Base-by-base conservation (phyloP, 2,329 filamentous ascomycete genomes). In the Bretziella fagacearum region DNA sequence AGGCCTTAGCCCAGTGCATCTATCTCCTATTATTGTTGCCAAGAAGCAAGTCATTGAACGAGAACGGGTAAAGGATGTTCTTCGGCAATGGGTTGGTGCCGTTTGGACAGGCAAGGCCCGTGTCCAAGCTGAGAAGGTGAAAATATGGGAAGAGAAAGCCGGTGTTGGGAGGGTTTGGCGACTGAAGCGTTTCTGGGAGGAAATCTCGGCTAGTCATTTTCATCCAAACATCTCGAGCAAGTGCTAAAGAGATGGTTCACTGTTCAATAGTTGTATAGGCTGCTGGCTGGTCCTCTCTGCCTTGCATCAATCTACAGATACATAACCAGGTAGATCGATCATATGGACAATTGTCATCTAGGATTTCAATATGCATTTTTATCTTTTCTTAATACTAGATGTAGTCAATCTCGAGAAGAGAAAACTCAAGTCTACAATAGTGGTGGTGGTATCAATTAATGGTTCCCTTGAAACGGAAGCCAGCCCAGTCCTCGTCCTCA, bases 171-270 rank as follows among this genome's bases (percentile, higher is more conserved):
- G 71, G 35, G 77, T 81, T 5, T 74, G 76, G 68, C 67, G 71
- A 18, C 57, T 84, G 48, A 70, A 70, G 55, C 66, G 67, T 51
- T 82, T 80, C 56, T 84, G 78, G 77, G 79, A 83, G 60, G 65
- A 67, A 18, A 63, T 81, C 27, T 37, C 41, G 37, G 15, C 25
- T n/a, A 30, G 27, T 30, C 10, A 40, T n/a, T 40, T 22, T 6
- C 23, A 22, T 20, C n/a, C 10, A 6, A 25, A 22, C 13, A 39
- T 4, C 18, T 11, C 11, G 4, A 4, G 11, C 11, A 4, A 20
- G n/a, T n/a, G n/a, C n/a, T n/a, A n/a, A n/a, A n/a, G n/a, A n/a
- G n/a, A n/a, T n/a, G n/a, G n/a, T n/a, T n/a, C n/a, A n/a, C n/a
- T n/a, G n/a, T n/a, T n/a, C n/a, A n/a, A n/a, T n/a, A n/a, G n/a